Evolutionary conservation across 768 basidiomycete genomes (phyloP).

Genomic region (Boletus bicolor): DNA sequence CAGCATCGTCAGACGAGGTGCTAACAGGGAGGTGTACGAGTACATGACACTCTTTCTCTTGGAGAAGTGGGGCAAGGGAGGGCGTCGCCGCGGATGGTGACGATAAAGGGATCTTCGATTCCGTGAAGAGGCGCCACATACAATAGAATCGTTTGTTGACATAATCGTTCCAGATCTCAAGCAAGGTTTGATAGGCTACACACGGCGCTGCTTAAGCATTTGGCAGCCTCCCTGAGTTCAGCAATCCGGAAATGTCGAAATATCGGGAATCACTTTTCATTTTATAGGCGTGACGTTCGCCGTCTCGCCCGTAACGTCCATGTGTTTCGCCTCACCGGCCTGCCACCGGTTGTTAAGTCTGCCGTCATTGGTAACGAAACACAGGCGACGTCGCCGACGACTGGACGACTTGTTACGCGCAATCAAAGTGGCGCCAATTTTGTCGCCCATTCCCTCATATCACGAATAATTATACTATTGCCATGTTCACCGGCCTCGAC

Average conservation of each 20-base stretch:
- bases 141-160: conserved; percentile 7
- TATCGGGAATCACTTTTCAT: not conserved
- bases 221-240: not conserved
- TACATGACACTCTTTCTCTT: conserved; percentile 80
- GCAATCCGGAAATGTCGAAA: not conserved
- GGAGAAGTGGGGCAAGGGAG: conserved; percentile 93
- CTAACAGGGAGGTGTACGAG: conserved; percentile 81
- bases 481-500: not conserved
- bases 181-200: not conserved
- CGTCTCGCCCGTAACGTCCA: not conserved
- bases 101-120: not conserved
- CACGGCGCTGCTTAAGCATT: not conserved
- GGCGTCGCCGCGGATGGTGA: conserved; percentile 60
- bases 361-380: not conserved
- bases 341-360: not conserved
- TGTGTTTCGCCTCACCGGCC: not conserved
- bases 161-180: conserved; percentile 2
- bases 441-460: not conserved
- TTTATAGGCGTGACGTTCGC: not conserved
- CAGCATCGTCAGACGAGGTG: conserved; percentile 66
- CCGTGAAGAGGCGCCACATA: not conserved
- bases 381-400: not conserved
- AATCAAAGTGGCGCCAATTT: not conserved
- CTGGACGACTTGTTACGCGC: not conserved
- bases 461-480: not conserved